Base-by-base conservation (phyloP, 306 rosid genomes). In the Benincasa hispida region DNA sequence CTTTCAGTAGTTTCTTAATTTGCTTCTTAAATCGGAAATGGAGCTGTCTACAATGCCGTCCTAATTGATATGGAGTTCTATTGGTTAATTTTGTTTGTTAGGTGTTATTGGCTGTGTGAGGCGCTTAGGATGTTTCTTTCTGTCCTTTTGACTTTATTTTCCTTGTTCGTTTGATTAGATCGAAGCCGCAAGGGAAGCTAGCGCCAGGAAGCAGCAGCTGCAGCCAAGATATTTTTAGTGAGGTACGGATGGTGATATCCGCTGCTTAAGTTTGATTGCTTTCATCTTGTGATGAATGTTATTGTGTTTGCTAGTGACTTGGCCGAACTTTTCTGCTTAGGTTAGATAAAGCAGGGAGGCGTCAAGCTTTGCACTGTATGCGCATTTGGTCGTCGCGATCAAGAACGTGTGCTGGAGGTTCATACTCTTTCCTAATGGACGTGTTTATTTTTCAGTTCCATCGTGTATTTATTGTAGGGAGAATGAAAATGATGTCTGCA, bases 331-430 rank as follows among this genome's bases (percentile, higher is more conserved):
- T 59, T 88, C 87, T 79, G 90, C 91, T 18, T 91, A 76, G 85
- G 87, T 86, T 83, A 94, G 98, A 73, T 81, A 82, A 77, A 78
- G 85, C 86, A 79, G 85, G 86, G 86, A 42, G 25, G 75, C 70
- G 80, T 68, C 69, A 82, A 72, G 83, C 88, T 25, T 70, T 39
- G 79, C 58, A 72, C 76, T 32, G 77, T 77, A 47, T 87, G 56
- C 87, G 92, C 63, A 76, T 81, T 83, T 76, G 83, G 82, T 80
- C 83, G 74, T 76, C 84, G 72, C 53, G 88, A 90, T 83, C 88
- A 77, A 79, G 89, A 86, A 67, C 80, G 73, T 34, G 81, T 85
- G 37, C 81, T 89, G 63, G 94, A 92, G 99, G 99, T 94, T 82
- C 84, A 32, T 45, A 58, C 72, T 53, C 3, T 4, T 72, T 72